These are phyloP conservation scores for Tricholoma hemisulphureum DNA, from an alignment of 768 basidiomycete species.

Conservation along the genomic window DNA sequence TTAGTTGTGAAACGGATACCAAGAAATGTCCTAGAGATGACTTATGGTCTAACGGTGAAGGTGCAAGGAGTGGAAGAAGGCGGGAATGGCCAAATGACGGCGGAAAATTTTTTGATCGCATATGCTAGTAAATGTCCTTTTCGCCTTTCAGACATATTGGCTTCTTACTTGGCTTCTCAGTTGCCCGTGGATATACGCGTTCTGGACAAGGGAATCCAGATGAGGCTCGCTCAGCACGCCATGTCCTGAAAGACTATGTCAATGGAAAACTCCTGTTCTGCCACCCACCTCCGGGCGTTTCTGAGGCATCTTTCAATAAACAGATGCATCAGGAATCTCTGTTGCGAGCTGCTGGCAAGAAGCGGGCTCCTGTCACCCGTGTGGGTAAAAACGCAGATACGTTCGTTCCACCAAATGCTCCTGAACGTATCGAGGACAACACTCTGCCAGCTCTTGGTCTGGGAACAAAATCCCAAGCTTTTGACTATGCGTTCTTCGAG, in stretches of 20 bases:
- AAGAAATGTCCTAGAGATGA: conserved; percentile 80
- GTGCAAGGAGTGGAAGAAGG: conserved; percentile 72
- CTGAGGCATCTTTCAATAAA: conserved; percentile 72
- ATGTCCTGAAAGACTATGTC: conserved; percentile 95
- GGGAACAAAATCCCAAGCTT: conserved; percentile 57
- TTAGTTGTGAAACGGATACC: conserved; percentile 80
- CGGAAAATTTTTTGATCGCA: conserved; percentile 79
- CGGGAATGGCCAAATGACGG: conserved; percentile 70
- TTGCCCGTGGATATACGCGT: conserved; percentile 89
- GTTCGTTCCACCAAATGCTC: conserved; percentile 51
- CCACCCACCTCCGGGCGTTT: conserved; percentile 77
- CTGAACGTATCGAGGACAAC: conserved; percentile 21
- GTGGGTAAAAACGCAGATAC: conserved; percentile 85
- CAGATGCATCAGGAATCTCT: conserved; percentile 63
- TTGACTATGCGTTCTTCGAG: conserved; percentile 86
- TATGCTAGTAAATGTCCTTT: conserved; percentile 81
- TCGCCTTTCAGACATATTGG: background rate
- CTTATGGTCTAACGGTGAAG: conserved; percentile 81
- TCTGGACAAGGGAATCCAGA: conserved; percentile 97
- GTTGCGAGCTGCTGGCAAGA: conserved; percentile 66
- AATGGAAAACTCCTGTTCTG: conserved; percentile 90
- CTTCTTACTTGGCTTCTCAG: conserved; percentile 42
- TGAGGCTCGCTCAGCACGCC: conserved; percentile 89
- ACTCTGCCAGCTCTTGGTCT: conserved; percentile 30
- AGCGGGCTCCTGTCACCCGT: conserved; percentile 83